Percentiles rank a stretch among this genome's conserved stretches.
Conservation (phyloP, 1,284 basidiomycete species). For the Gymnopus androsaceus region DNA sequence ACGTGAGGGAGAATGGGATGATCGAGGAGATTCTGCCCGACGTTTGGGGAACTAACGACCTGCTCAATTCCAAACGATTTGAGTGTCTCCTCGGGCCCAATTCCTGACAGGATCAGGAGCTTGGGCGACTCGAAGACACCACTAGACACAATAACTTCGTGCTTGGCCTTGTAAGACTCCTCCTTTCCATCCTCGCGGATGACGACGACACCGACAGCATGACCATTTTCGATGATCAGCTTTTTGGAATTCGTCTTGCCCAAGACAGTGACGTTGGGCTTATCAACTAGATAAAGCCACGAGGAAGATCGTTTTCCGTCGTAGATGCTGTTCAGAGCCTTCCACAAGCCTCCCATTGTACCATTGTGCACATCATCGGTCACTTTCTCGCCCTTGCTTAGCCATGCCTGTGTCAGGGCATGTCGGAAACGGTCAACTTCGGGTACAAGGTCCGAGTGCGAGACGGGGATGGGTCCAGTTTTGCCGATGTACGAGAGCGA, state of each 20-base stretch:
- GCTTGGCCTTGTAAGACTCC: not conserved
- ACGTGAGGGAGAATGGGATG: not conserved
- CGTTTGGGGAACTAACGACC: not conserved
- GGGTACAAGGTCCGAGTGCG: not conserved
- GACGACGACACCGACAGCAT: too few relatives aligned
- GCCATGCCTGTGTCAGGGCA: too few relatives aligned
- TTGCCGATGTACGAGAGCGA: not conserved
- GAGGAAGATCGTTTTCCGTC: too few relatives aligned
- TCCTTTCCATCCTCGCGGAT: not conserved
- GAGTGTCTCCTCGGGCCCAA: not conserved
- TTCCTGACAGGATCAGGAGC: conserved; percentile 10
- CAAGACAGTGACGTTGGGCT: too few relatives aligned
- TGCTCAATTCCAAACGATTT: conserved; percentile 1
- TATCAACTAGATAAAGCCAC: too few relatives aligned
- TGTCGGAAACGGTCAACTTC: not conserved
- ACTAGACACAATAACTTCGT: conserved; percentile 2
- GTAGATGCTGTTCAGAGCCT: too few relatives aligned
- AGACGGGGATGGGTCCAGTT: not conserved
- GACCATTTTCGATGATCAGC: too few relatives aligned
- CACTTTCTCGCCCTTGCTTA: too few relatives aligned
- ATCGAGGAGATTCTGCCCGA: conserved; percentile 2
- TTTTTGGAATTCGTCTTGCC: too few relatives aligned
- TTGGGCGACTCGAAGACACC: conserved; percentile 6
- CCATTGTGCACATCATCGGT: too few relatives aligned
- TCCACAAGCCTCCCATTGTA: too few relatives aligned